Base-by-base conservation (phyloP, 164 flowering plant species). In the Nymphaea colorata region DNA sequence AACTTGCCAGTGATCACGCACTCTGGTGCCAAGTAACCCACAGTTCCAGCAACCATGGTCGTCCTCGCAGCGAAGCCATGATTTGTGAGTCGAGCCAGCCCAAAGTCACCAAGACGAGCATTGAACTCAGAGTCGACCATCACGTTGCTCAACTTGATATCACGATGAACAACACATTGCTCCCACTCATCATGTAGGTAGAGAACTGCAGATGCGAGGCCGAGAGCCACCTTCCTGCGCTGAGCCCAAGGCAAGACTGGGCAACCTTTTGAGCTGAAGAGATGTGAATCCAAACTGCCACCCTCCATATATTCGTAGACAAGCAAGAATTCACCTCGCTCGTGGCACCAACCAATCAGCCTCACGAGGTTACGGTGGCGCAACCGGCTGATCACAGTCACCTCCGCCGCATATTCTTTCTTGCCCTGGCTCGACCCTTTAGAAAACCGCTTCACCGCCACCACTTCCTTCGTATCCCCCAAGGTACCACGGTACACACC, bases 271-370 rank as follows among this genome's bases (percentile, higher is more conserved):
- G 53, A 44, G 2, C 75, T 68, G 66, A 83, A 83, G 18, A 83
- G 75, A 60, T 82, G 83, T 7, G 71, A 25, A 67, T 83, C 87
- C 1, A 82, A 81, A 66, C 87, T 83, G 15, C 81, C 80, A 62
- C 82, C 82, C 1, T 82, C 79, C 84, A 84, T 79, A 70, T 70
- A 73, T 76, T 84, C 85, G 36, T 84, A 82, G 64, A 82, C 78
- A 10, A 84, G 84, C n/a, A 84, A 76, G 41, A 84, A 65, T 25
- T 82, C 82, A 8, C 78, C 71, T 45, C 65, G 57, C n/a, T 78
- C 82, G n/a, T 84, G 87, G 73, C 85, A 75, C 87, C 87, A 84
- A 25, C 86, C 84, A n/a, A 79, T 64, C 62, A 79, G 82, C 44
- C 78, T 81, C 16, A 83, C 84, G 66, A 83, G 59, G 66, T 84